These are phyloP conservation scores for Acorus gramineus DNA, from an alignment of 106 monocot species.

Conservation along the genomic window DNA sequence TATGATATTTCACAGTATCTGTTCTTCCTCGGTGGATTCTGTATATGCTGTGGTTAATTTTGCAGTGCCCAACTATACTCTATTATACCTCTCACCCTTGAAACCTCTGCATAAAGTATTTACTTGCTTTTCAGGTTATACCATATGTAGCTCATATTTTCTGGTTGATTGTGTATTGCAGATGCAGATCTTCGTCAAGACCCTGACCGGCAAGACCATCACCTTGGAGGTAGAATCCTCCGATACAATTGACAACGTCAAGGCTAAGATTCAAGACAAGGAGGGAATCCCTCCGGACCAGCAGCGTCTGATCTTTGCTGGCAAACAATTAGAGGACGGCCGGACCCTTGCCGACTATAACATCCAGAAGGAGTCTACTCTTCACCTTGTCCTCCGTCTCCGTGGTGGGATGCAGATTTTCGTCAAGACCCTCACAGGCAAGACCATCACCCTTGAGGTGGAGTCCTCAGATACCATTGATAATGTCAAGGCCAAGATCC, in stretches of 20 bases:
- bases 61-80: no score
- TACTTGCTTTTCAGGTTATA: no score
- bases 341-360: constrained; percentile 67
- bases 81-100: no score
- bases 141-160: no score
- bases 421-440: constrained; percentile 71
- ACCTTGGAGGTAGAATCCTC: constrained; percentile 25
- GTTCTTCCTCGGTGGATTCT: no score
- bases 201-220: constrained; percentile 48
- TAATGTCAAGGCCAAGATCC: constrained; percentile 80
- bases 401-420: constrained; percentile 85
- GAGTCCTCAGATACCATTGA: constrained; percentile 78
- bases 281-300: constrained; percentile 42
- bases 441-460: constrained; percentile 81
- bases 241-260: not conserved
- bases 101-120: no score
- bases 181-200: constrained; percentile 44
- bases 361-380: constrained; percentile 71
- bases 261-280: constrained; percentile 42
- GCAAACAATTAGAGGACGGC: constrained; percentile 52
- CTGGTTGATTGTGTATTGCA: no score
- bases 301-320: constrained; percentile 35
- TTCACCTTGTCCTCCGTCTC: constrained; percentile 51
- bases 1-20: no score
- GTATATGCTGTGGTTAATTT: no score